Percentiles rank a stretch among this genome's conserved stretches.
Evolutionary conservation across 495 filamentous ascomycete species (phyloP).

Genomic region (Diplogelasinospora grovesii): DNA sequence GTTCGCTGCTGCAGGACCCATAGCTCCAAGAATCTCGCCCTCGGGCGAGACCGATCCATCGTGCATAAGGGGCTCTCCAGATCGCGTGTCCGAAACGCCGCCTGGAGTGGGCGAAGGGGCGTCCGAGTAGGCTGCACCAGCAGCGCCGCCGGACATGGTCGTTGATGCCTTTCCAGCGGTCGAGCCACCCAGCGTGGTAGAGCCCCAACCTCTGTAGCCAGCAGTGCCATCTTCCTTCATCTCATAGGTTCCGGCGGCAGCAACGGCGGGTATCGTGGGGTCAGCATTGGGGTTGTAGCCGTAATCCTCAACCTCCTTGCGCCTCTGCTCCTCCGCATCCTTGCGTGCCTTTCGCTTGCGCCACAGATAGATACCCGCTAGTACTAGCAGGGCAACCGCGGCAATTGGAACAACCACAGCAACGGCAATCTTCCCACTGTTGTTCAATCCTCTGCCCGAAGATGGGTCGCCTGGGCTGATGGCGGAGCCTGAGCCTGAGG

Average conservation of each 20-base stretch:
- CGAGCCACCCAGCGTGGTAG: constrained; percentile 62
- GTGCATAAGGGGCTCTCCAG: constrained; percentile 59
- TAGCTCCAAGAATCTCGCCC: constrained; percentile 59
- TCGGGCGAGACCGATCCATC: constrained; percentile 57
- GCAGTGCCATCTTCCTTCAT: constrained; percentile 58
- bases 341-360: constrained; percentile 77
- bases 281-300: constrained; percentile 93
- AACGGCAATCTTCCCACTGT: constrained; percentile 68
- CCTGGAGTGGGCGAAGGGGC: constrained; percentile 64
- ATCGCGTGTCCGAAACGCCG: constrained; percentile 65
- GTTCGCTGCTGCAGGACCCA: constrained; percentile 63
- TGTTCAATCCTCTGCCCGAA: constrained; percentile 27
- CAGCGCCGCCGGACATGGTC: constrained; percentile 73
- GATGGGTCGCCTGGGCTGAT: constrained; percentile 28
- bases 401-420: constrained; percentile 92
- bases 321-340: constrained; percentile 75
- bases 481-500: constrained; percentile 17
- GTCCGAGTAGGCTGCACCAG: constrained; percentile 64
- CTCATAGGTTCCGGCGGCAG: constrained; percentile 53
- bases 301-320: constrained; percentile 95
- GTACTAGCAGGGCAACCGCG: constrained; percentile 74
- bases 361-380: constrained; percentile 76
- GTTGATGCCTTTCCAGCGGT: constrained; percentile 77
- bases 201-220: constrained; percentile 94
- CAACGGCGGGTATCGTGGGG: constrained; percentile 68